Evolutionary conservation across 768 basidiomycete genomes (phyloP).

Genomic region (Postia placenta): DNA sequence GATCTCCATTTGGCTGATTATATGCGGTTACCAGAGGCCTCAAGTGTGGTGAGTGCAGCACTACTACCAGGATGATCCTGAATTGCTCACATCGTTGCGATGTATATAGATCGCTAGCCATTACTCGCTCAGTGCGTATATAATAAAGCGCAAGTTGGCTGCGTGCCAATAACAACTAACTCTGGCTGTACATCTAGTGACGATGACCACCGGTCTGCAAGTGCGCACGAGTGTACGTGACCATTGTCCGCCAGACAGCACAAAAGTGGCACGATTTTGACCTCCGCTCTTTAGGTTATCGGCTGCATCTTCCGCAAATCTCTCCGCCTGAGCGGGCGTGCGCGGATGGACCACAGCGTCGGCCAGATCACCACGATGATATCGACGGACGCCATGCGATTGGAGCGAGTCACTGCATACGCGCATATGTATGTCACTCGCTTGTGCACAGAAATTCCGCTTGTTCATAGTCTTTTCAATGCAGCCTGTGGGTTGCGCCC

Average conservation of each 20-base stretch:
- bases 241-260: not conserved
- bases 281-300: constrained; percentile 23
- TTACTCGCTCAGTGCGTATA: constrained; percentile 30
- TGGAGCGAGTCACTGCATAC: constrained; percentile 42
- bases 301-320: constrained; percentile 59
- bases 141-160: not conserved
- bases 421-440: constrained; percentile 23
- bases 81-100: constrained; percentile 10
- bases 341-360: constrained; percentile 51
- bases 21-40: constrained; percentile 29
- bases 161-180: not conserved
- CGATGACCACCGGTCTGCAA: constrained; percentile 42
- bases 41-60: constrained; percentile 21
- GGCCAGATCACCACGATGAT: constrained; percentile 71
- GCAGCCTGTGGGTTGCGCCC: constrained; percentile 53
- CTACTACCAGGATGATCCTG: not conserved
- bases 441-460: not conserved
- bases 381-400: constrained; percentile 51
- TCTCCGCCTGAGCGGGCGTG: constrained; percentile 55
- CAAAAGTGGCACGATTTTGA: not conserved
- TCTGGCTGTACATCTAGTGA: constrained; percentile 20
- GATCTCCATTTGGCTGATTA: not conserved
- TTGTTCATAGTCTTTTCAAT: not conserved
- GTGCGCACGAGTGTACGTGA: constrained; percentile 41
- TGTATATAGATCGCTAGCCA: constrained; percentile 38